These are phyloP conservation scores for Talaromyces sp. DNA, from an alignment of 2,329 filamentous ascomycete species.

Conservation along the genomic window DNA sequence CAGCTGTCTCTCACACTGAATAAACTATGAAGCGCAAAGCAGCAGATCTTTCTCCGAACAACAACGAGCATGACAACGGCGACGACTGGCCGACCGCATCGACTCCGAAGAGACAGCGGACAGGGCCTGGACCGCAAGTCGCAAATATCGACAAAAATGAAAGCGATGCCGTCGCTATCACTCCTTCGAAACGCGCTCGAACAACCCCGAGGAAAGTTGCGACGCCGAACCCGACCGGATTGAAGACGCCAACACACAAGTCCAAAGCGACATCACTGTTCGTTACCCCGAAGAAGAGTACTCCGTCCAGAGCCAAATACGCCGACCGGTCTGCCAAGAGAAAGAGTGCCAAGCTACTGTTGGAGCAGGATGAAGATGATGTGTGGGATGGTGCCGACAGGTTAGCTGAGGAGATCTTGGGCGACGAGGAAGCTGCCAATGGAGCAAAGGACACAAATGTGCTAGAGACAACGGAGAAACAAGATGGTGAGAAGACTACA, in stretches of 20 bases:
- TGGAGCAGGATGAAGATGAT: slow-evolving; percentile 69
- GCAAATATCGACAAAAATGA: not conserved
- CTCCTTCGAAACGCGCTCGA: slow-evolving; percentile 21
- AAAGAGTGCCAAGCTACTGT: slow-evolving; percentile 73
- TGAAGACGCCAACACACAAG: slow-evolving; percentile 33
- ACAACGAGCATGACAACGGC: slow-evolving; percentile 23
- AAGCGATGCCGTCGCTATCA: slow-evolving; percentile 23
- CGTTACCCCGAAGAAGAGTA: slow-evolving; percentile 32
- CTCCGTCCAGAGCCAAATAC: slow-evolving; percentile 59
- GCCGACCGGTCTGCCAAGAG: slow-evolving; percentile 79
- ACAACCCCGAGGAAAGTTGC: slow-evolving; percentile 28
- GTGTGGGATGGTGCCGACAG: slow-evolving; percentile 59
- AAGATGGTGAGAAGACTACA: slow-evolving; percentile 20
- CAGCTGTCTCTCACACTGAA: slow-evolving; percentile 9
- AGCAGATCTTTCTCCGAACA: slow-evolving; percentile 22
- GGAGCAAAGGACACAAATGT: slow-evolving; percentile 19
- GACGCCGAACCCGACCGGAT: slow-evolving; percentile 20
- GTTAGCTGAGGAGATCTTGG: slow-evolving; percentile 63
- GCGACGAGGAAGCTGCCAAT: slow-evolving; percentile 29
- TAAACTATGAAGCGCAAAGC: slow-evolving; percentile 38
- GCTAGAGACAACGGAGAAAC: slow-evolving; percentile 25
- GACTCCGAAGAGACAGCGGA: slow-evolving; percentile 35
- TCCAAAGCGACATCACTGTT: slow-evolving; percentile 32
- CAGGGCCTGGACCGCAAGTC: slow-evolving; percentile 7
- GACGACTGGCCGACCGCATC: slow-evolving; percentile 25